Conservation (phyloP, 768 basidiomycete genomes). For the Pilatotrama ljubarskyi region DNA sequence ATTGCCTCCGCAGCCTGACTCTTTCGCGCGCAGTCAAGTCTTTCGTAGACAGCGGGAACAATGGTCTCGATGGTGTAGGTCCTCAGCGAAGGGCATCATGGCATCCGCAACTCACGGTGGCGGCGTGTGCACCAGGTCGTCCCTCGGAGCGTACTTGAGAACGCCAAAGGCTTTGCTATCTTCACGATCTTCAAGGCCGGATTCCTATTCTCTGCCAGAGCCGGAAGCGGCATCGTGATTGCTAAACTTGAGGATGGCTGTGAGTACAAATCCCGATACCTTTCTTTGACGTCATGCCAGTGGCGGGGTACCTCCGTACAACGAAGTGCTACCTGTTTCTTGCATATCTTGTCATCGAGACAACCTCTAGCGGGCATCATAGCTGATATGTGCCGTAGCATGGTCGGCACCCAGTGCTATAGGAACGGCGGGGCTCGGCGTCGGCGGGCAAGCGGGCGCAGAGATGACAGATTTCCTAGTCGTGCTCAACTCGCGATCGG, state of each 20-base stretch:
- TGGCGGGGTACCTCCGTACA: neutral
- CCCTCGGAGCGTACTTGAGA: conserved; percentile 53
- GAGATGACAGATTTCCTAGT: conserved; percentile 92
- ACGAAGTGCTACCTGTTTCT: neutral
- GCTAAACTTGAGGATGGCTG: conserved; percentile 79
- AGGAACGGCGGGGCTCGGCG: conserved; percentile 86
- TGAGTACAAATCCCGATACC: conserved; percentile 42
- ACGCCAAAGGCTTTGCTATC: conserved; percentile 81
- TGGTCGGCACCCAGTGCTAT: conserved; percentile 98
- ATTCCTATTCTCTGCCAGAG: conserved; percentile 72
- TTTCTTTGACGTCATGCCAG: neutral
- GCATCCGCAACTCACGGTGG: neutral
- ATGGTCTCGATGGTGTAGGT: conserved; percentile 79
- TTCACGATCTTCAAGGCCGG: conserved; percentile 81
- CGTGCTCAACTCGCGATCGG: conserved; percentile 81
- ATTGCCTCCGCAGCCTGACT: conserved; percentile 11
- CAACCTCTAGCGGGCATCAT: neutral
- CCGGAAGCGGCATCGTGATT: conserved; percentile 87
- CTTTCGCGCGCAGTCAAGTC: conserved; percentile 60
- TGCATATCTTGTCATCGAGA: neutral
- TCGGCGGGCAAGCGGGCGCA: conserved; percentile 81
- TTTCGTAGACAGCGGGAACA: conserved; percentile 79
- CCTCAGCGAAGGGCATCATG: conserved; percentile 1
- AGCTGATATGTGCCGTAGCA: conserved; percentile 40
- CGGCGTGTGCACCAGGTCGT: conserved; percentile 43